Evolutionary conservation across 495 filamentous ascomycete species (phyloP).

Genomic region (Xylaria curta): DNA sequence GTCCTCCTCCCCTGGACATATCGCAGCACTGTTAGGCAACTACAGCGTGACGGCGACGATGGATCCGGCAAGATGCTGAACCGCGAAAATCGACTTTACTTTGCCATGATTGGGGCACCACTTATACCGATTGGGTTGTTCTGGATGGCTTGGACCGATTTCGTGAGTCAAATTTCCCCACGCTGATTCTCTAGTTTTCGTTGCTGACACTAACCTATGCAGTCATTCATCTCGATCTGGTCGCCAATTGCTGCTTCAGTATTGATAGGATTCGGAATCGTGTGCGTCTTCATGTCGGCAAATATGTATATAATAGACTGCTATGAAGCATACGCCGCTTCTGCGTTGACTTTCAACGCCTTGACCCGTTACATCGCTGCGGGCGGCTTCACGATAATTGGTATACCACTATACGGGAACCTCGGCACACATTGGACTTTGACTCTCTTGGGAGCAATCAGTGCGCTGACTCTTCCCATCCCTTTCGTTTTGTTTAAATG

Average conservation of each 20-base stretch:
- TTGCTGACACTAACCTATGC: background rate
- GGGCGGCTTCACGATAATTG: constrained; percentile 44
- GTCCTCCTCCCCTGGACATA: constrained; percentile 55
- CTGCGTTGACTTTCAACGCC: constrained; percentile 63
- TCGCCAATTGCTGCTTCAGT: constrained; percentile 56
- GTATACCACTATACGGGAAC: constrained; percentile 49
- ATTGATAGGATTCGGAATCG: constrained; percentile 61
- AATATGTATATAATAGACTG: constrained; percentile 72
- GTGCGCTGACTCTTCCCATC: constrained; percentile 56
- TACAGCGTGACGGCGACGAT: constrained; percentile 37
- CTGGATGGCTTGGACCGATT: constrained; percentile 64
- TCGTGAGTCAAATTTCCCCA: constrained; percentile 25
- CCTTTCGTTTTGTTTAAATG: constrained; percentile 62
- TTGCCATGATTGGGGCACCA: constrained; percentile 60
- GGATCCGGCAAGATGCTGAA: constrained; percentile 41
- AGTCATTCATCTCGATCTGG: constrained; percentile 57
- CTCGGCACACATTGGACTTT: constrained; percentile 63
- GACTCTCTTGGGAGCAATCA: constrained; percentile 60
- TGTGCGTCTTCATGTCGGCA: constrained; percentile 67
- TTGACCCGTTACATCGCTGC: constrained; percentile 29
- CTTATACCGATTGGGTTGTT: constrained; percentile 59
- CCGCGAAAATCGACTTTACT: constrained; percentile 58
- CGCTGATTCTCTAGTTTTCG: background rate
- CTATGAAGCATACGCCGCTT: constrained; percentile 69
- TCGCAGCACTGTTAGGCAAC: background rate